Conservation (phyloP, 2,329 filamentous ascomycete genomes). For the Aspergillus fijiensis region DNA sequence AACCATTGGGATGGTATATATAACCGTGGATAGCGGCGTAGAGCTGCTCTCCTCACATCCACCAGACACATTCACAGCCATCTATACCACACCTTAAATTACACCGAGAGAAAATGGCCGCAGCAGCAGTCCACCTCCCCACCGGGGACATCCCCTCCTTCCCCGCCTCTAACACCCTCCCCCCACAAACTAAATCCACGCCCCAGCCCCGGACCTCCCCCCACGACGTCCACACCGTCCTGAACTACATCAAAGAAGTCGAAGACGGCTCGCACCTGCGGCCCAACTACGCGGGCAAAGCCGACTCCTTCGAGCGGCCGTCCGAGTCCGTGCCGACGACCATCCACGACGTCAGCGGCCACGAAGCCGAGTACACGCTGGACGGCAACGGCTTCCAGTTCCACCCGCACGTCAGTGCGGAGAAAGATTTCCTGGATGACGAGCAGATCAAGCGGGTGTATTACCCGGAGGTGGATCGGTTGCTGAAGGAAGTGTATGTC, state of each 20-base stretch:
- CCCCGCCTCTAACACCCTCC: constrained; percentile 8
- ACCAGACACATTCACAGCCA: no score
- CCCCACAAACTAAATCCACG: not conserved
- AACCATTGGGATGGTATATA: no score
- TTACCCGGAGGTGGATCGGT: constrained; percentile 49
- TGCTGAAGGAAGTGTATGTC: constrained; percentile 44
- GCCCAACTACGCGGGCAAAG: constrained; percentile 35
- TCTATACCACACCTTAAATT: not conserved
- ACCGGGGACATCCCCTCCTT: constrained; percentile 11
- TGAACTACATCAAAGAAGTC: constrained; percentile 50
- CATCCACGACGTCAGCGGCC: constrained; percentile 45
- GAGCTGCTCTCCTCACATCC: no score
- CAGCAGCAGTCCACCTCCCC: constrained; percentile 30
- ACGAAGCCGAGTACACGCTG: constrained; percentile 44
- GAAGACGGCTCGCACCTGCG: constrained; percentile 46
- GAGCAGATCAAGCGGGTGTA: constrained; percentile 43
- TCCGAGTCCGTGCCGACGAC: constrained; percentile 39
- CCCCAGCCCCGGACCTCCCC: constrained; percentile 18
- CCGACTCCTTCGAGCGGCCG: constrained; percentile 45
- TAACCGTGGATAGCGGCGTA: no score
- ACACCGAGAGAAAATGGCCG: constrained; percentile 25
- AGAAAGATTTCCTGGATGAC: constrained; percentile 44
- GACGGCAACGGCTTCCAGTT: constrained; percentile 50
- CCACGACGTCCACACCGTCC: constrained; percentile 42
- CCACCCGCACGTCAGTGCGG: constrained; percentile 41